A percentile compares a stretch with the other conserved stretches of the same genome.
Conservation (phyloP, 2,329 filamentous ascomycete genomes). For the Colletotrichum sp. region DNA sequence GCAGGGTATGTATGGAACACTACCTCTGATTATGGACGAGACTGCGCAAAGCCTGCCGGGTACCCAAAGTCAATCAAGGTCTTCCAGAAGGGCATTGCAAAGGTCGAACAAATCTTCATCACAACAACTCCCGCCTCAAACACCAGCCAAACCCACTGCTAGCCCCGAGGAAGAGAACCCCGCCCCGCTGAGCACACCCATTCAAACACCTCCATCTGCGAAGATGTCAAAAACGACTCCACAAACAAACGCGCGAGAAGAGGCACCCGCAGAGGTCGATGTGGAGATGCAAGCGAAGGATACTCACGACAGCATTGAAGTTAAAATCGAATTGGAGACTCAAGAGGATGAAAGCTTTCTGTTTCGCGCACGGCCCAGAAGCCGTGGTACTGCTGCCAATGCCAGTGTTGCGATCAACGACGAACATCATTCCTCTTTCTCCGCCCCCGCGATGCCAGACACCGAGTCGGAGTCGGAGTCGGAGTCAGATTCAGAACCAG, state of each 20-base stretch:
- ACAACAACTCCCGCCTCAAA: not conserved
- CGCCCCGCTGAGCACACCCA: conserved; percentile 2
- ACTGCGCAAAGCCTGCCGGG: not conserved
- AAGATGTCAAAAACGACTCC: not conserved
- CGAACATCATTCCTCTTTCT: not conserved
- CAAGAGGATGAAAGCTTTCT: conserved; percentile 38
- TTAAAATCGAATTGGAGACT: conserved; percentile 23
- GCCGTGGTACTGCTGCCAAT: not conserved
- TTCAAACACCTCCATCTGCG: conserved; percentile 12
- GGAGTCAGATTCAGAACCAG: not conserved
- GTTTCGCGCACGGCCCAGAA: conserved; percentile 28
- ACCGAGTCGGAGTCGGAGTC: not conserved
- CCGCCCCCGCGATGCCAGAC: not conserved
- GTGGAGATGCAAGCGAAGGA: not conserved
- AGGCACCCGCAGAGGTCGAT: not conserved
- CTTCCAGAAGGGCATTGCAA: not conserved
- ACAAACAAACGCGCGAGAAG: not conserved
- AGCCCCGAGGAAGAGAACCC: not conserved
- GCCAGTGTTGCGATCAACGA: not conserved
- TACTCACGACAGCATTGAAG: not conserved
- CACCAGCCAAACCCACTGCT: not conserved
- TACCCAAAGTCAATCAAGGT: not conserved
- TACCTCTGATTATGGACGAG: not conserved
- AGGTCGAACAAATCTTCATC: not conserved
- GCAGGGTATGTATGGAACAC: not conserved